Base-by-base conservation (phyloP, 176 grass and related monocot genomes). In the Aechmea fasciata region DNA sequence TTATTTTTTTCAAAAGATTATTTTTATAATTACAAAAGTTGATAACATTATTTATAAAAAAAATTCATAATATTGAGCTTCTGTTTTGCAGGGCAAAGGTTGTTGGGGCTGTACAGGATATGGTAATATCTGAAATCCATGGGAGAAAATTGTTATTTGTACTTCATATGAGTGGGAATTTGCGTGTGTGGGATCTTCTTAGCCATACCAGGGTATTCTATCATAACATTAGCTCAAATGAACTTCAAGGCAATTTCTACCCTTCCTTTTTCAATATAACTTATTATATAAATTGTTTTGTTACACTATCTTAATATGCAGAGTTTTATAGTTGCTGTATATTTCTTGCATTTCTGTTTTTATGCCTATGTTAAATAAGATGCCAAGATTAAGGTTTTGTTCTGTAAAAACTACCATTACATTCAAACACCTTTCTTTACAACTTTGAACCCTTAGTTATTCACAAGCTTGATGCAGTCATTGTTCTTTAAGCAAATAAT, bases 151-250 rank as follows among this genome's bases (percentile, higher is more conserved):
- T 89, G 26, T 70, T 90, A 74, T 92, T 92, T 87, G 81, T 80
- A 71, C 82, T 97, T 81, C 93, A 97, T 80, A 65, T 69, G 53
- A 89, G 92, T 84, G 88, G 84, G 75, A 69, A 68, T 63, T 85
- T 97, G 83, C 86, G 89, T 52, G 71, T 87, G 73, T 97, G 93
- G 93, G 89, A 97, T 80, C 82, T 90, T 84, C 72, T 66, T 75
- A 90, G 51, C 80, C 82, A 81, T 54, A 79, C 63, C 0, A 97
- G 77, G 71, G 70, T 97, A 82, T 62, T 89, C 63, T 79, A 70
- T 76, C 81, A 90, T 77, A 92, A 82, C 50, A 69, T 85, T 74
- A 17, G 47, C 63, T 85, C 26, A n/a, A 75, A 83, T 83, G 85
- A 79, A 66, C 72, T 75, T 71, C 83, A 85, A 85, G 86, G 89